Evolutionary conservation across 2,329 filamentous ascomycete genomes (phyloP), one percentile per base, ranked within the genome.

Genomic region (Incumbomyces delicatus): DNA sequence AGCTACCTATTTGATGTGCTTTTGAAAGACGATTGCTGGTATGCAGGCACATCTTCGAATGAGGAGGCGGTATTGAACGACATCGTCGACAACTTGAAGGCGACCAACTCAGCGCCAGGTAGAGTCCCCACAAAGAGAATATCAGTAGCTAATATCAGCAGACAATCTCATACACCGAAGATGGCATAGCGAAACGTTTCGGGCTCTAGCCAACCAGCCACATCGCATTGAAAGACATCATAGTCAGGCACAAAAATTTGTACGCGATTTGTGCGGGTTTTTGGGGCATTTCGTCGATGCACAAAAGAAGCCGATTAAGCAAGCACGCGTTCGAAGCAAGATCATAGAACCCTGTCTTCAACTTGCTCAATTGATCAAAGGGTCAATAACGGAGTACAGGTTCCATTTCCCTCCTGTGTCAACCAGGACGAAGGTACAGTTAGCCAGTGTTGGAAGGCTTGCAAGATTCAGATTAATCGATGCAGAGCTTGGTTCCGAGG

Each of bases 181-280:
- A 40, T 46, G 44, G 44, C 44, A 27, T 6, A 22, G 8, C 6
- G 35, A 46, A 13, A 16, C 36, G 4, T 40, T 31, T 14, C 34
- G 13, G 31, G 18, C 44, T 3, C 22, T 46, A 29, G 7, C n/a
- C 12, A 33, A 33, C 7, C 40, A 30, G 27, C 44, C 33, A 46
- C 12, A 32, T 32, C n/a, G 22, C 14, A 10, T 41, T 41, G 35
- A n/a, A n/a, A 12, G 40, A 13, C 29, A 30, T n/a, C 12, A 42
- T 3, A 18, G 4, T 32, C 27, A 12, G 40, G 30, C n/a, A 34
- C 18, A 12, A 42, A 42, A 6, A 11, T 2, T 13, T 10, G 8
- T 12, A 32, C 16, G 29, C 10, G 18, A 7, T 8, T 27, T 27
- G 22, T 5, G 22, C 8, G 8, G 22, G 5, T 27, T 27, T 8